These are phyloP conservation scores for Eucalyptus erythrocorys DNA, from an alignment of 345 rosid genomes.

Conservation along the genomic window DNA sequence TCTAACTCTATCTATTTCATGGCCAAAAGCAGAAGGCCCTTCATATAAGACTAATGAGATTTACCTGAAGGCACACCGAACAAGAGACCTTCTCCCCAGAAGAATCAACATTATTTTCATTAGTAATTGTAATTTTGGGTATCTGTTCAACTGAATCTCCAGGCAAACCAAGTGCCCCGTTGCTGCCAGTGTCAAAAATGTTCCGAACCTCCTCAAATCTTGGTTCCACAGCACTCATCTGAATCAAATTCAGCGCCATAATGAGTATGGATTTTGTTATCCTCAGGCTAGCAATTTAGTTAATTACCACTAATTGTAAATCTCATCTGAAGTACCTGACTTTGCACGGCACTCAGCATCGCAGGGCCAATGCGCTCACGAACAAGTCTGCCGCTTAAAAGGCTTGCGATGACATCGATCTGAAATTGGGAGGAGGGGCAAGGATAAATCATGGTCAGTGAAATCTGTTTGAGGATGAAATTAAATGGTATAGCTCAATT, in stretches of 20 bases:
- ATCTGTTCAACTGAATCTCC: constrained; percentile 75
- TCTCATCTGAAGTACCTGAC: constrained; percentile 49
- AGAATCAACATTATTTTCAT: constrained; percentile 40
- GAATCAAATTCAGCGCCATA: background rate
- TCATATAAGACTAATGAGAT: background rate
- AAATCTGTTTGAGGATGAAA: background rate
- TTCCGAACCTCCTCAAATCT: constrained; percentile 66
- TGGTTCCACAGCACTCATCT: constrained; percentile 96
- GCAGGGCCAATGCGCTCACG: constrained; percentile 98
- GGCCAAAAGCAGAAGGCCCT: background rate
- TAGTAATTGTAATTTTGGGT: constrained; percentile 65
- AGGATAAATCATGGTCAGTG: background rate
- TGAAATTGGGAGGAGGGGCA: constrained; percentile 12
- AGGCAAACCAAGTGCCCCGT: constrained; percentile 45
- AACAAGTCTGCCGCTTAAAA: constrained; percentile 94
- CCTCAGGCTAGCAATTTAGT: background rate
- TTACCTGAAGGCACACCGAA: constrained; percentile 98
- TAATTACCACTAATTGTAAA: background rate
- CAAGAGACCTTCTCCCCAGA: constrained; percentile 77
- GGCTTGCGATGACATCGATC: constrained; percentile 98
- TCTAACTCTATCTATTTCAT: background rate
- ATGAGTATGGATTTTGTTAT: background rate
- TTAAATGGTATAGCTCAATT: background rate
- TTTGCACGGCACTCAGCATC: constrained; percentile 97
- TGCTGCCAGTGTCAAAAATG: constrained; percentile 73